phyloP scores from a whole-genome alignment of 495 filamentous ascomycete species.

The Tetracladium setigerum region DNA sequence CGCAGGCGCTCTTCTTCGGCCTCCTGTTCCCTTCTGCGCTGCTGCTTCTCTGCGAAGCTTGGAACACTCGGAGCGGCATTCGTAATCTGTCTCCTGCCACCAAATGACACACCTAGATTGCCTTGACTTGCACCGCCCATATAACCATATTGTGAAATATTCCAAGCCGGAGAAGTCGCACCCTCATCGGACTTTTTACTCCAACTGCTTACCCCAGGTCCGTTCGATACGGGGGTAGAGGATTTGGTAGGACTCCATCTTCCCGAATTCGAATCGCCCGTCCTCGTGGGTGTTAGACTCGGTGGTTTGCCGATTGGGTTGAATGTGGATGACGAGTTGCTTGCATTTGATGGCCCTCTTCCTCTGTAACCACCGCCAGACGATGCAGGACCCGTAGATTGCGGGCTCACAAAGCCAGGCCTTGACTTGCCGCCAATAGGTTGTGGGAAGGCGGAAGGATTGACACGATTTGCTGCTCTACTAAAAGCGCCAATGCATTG shows the following conservation, averaged over 20 bases:
- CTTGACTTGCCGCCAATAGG: conserved; percentile 65
- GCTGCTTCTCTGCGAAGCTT: conserved; percentile 52
- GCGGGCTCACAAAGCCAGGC: conserved; percentile 54
- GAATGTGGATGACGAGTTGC: conserved; percentile 51
- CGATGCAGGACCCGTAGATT: conserved; percentile 50
- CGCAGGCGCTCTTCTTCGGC: conserved; percentile 51
- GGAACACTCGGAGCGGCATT: conserved; percentile 71
- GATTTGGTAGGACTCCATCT: conserved; percentile 54
- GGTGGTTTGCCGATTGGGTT: conserved; percentile 18
- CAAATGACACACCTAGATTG: conserved; percentile 89
- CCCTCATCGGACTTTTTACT: conserved; percentile 77
- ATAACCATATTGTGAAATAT: conserved; percentile 97
- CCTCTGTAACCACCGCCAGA: conserved; percentile 35
- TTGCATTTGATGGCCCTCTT: conserved; percentile 61
- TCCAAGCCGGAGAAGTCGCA: conserved; percentile 85
- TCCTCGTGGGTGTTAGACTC: conserved; percentile 34
- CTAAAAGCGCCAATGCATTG: conserved; percentile 92
- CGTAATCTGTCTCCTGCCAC: conserved; percentile 87
- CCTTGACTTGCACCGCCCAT: conserved; percentile 97
- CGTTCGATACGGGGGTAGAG: conserved; percentile 13
- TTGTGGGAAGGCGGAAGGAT: conserved; percentile 64
- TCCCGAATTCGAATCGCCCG: conserved; percentile 43
- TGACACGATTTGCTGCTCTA: conserved; percentile 69
- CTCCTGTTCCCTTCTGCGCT: conserved; percentile 41
- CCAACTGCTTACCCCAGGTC: conserved; percentile 69